Base-by-base conservation (phyloP, 2,329 filamentous ascomycete species). In the Ascochyta pisi region DNA sequence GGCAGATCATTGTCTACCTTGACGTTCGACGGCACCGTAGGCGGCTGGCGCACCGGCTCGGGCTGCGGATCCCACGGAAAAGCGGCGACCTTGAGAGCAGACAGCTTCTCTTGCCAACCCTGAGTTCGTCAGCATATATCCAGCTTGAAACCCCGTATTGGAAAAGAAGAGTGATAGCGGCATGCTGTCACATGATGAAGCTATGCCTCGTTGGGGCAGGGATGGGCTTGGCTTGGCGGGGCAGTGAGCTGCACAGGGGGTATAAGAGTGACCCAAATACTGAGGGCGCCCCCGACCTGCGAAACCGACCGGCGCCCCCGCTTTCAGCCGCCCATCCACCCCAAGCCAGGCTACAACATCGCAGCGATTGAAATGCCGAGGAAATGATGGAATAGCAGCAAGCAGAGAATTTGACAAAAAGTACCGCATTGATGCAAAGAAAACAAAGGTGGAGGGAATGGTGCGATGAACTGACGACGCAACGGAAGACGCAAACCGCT, bases 41-140 rank as follows among this genome's bases (percentile, higher is more conserved):
- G 73, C 33, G 74, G 71, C 54, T 77, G 76, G 61, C 73, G 74
- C 47, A 85, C 84, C 48, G 90, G 88, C 53, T 73, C 71, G 22
- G 70, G 71, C 50, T 71, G 88, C 39, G 95, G 94, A 73, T 99
- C 95, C 95, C 95, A 99, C 10, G 95, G 94, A 74, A 98, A 97
- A 54, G 86, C 82, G 57, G 95, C 95, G 59, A 98, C 89, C 64
- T 89, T 87, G 63, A 96, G 87, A 65, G 87, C 86, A 1, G 93
- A 90, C 33, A 99, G 84, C 78, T 96, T 97, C 68, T 88, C 84
- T 82, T 98, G 93, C 95, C 95, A 99, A 79, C 89, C 91, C 93
- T 98, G 49, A 43, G 19, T 49, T 47, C 68, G 70, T 67, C 55
- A 65, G 62, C 53, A 53, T 53, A 35, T 54, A 33, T 42, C 54